phyloP scores from a whole-genome alignment of 2,329 filamentous ascomycete species.

The Chalaropsis thielavioides region DNA sequence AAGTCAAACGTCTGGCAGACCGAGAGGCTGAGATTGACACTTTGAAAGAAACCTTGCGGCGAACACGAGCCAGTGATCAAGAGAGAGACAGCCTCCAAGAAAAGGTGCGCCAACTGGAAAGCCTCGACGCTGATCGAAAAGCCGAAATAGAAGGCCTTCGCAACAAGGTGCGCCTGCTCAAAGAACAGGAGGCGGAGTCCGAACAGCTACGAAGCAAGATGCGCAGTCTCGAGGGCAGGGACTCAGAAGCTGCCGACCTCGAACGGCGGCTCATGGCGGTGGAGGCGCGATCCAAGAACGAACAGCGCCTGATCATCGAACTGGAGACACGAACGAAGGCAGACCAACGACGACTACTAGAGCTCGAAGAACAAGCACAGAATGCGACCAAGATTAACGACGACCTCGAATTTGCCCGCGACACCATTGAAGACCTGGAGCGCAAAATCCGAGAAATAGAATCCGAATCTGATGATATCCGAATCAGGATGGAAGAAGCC shows the following conservation, averaged over 20 bases:
- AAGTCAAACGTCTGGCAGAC: conserved; percentile 8
- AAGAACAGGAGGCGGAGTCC: conserved; percentile 14
- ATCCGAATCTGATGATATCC: conserved; percentile 39
- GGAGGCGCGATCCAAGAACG: conserved; percentile 44
- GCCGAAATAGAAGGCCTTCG: conserved; percentile 10
- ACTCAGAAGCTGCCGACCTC: conserved; percentile 23
- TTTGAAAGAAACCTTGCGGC: conserved; percentile 12
- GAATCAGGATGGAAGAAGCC: conserved; percentile 40
- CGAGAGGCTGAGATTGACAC: conserved; percentile 14
- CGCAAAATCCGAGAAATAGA: conserved; percentile 39
- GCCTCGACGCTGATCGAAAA: conserved; percentile 11
- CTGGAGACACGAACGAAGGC: conserved; percentile 48
- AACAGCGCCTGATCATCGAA: conserved; percentile 36
- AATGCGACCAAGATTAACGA: conserved; percentile 26
- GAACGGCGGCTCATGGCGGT: conserved; percentile 34
- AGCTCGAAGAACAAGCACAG: conserved; percentile 39
- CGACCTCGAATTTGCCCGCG: conserved; percentile 41
- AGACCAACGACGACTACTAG: conserved; percentile 34
- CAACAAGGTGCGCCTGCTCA: conserved; percentile 10
- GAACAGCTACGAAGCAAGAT: conserved; percentile 10
- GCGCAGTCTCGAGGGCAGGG: conserved; percentile 11
- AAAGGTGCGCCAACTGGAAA: conserved; percentile 9
- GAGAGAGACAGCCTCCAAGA: conserved; percentile 11
- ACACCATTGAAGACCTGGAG: conserved; percentile 46
- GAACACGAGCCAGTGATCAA: neutral